Conservation (phyloP, 139 green algal genomes). For the Picochlorum sp. region DNA sequence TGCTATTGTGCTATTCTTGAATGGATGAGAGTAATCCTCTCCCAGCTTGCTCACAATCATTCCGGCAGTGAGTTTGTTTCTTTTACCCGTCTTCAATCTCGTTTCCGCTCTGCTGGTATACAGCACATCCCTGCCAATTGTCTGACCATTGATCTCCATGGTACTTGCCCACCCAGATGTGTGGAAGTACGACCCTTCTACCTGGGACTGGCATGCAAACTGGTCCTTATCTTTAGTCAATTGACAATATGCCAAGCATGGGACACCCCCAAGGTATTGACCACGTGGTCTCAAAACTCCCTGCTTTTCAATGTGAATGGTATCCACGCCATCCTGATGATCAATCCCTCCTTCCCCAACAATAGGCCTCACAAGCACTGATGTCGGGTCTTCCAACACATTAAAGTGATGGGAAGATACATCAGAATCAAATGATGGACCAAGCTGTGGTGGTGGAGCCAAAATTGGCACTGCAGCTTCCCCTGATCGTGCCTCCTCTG, state of each 20-base stretch:
- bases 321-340: constrained; percentile 67
- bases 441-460: constrained; percentile 54
- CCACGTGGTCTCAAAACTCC: constrained; percentile 31
- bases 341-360: constrained; percentile 49
- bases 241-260: constrained; percentile 35
- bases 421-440: constrained; percentile 66
- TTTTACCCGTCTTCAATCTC: constrained; percentile 29
- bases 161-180: constrained; percentile 38
- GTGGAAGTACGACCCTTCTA: constrained; percentile 43
- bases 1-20: constrained; percentile 19
- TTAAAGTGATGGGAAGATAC: constrained; percentile 51
- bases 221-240: constrained; percentile 73
- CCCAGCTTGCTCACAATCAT: constrained; percentile 31
- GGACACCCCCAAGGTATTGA: constrained; percentile 36
- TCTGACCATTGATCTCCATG: constrained; percentile 46
- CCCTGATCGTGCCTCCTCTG: constrained; percentile 33
- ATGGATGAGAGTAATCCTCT: constrained; percentile 39
- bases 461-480: constrained; percentile 45
- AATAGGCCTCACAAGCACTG: constrained; percentile 47
- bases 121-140: constrained; percentile 54
- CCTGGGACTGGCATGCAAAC: constrained; percentile 40
- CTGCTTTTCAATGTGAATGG: constrained; percentile 50
- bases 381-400: constrained; percentile 47
- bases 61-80: constrained; percentile 34
- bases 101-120: constrained; percentile 60